phyloP scores from a whole-genome alignment of 306 rosid species.

The Cucurbita pepo region DNA sequence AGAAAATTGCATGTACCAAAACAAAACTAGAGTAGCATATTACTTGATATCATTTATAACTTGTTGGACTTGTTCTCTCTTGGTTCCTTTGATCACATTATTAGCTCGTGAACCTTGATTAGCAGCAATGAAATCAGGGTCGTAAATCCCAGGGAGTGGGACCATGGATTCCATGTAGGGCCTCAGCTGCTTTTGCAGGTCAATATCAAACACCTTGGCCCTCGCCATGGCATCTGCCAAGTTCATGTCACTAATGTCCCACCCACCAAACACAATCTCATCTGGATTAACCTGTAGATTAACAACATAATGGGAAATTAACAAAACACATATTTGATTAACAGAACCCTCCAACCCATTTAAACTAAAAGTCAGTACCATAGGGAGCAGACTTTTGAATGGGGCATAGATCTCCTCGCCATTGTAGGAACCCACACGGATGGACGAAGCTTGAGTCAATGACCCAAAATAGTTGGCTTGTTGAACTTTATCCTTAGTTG shows the following conservation, averaged over 20 bases:
- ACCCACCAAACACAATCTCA: conserved; percentile 87
- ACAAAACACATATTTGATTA: neutral
- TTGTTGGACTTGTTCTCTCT: conserved; percentile 67
- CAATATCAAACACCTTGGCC: conserved; percentile 87
- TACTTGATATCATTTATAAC: conserved; percentile 71
- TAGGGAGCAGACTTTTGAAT: conserved; percentile 85
- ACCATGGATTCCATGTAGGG: conserved; percentile 95
- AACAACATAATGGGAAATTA: neutral
- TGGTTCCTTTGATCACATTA: conserved; percentile 77
- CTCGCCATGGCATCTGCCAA: conserved; percentile 90
- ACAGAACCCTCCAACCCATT: neutral
- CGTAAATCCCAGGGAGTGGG: conserved; percentile 91
- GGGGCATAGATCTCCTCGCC: conserved; percentile 97
- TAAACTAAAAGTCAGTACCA: conserved; percentile 30
- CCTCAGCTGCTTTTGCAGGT: conserved; percentile 89
- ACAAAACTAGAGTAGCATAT: neutral
- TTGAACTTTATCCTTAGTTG: conserved; percentile 90
- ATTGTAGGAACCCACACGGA: conserved; percentile 76
- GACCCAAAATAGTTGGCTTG: conserved; percentile 94
- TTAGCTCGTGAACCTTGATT: conserved; percentile 85
- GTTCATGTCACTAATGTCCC: conserved; percentile 96
- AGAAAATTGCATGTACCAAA: neutral
- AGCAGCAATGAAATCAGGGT: conserved; percentile 93
- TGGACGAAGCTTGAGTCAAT: conserved; percentile 80
- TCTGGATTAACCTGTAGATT: conserved; percentile 76